Evolutionary conservation across 192 early-diverging fungal species (phyloP), one percentile per base, ranked within the genome.

Genomic region (Spizellomyces sp.): DNA sequence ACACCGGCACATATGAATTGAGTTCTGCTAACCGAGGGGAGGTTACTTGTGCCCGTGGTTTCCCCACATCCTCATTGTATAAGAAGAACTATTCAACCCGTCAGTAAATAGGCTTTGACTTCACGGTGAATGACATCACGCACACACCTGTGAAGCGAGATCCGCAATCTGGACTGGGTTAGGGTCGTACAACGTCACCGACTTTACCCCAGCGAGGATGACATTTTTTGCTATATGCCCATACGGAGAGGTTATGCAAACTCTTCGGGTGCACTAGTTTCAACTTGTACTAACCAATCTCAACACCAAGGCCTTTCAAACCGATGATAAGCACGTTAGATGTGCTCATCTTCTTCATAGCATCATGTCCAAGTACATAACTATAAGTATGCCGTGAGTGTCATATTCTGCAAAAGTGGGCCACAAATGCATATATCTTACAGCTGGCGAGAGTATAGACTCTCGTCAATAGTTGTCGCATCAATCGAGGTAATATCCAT

Each of bases 401-500:
- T 5, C 7, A 6, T 62, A 10, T 15, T 6, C 6, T 0, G 6
- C 10, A 12, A 17, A 45, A 17, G 19, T 6, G 42, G 0, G 8
- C 14, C 47, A 44, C 19, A 66, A n/a, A 14, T 14, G 63, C 7
- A 15, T 0, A 15, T 12, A 41, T 84, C 91, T 84, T 93, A 99
- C 97, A 99, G 88, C 79, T 99, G 97, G 62, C 97, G 91, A 58
- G 97, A 99, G 85, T 99, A 99, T 42, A 98, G 89, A 47, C 95
- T 84, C 82, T 99, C 97, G 83, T 99, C 97, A 73, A 99, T 98
- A 21, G 65, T 62, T 10, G 73, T 58, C 12, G 59, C 66, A 48
- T 75, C 73, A 58, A 67, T 43, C 21, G 17, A 36, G 47, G 61
- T 62, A 57, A 72, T 75, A 17, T 75, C 73, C 73, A 75, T 75